These are phyloP conservation scores for Saccharomyces hybrid DNA, from an alignment of 1,139 yeast species.

Conservation along the genomic window DNA sequence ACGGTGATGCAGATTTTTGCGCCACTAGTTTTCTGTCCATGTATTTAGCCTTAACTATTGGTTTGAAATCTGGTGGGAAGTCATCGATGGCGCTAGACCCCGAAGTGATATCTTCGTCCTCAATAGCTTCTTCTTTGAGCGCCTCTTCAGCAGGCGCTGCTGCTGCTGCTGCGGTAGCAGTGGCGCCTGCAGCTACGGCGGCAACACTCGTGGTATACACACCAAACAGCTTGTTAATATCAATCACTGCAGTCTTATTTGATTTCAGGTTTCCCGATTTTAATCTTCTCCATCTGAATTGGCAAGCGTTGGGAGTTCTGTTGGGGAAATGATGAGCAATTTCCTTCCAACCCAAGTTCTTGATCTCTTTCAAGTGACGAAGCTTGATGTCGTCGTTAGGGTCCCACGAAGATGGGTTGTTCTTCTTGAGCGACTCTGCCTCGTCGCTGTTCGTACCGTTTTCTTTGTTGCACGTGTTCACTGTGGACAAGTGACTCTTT, in stretches of 20 bases:
- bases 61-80: not conserved
- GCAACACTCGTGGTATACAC: not conserved
- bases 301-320: slow-evolving; percentile 73
- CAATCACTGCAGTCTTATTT: slow-evolving; percentile 35
- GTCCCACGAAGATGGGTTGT: slow-evolving; percentile 65
- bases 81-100: not conserved
- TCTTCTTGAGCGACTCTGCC: not conserved
- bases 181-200: not conserved
- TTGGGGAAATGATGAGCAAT: slow-evolving; percentile 59
- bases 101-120: not conserved
- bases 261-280: slow-evolving; percentile 59
- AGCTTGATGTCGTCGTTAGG: slow-evolving; percentile 62
- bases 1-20: not conserved
- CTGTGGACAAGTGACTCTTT: not conserved
- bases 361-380: slow-evolving; percentile 63
- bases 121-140: not conserved
- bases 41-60: not conserved
- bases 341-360: slow-evolving; percentile 71
- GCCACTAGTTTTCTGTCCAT: not conserved
- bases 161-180: not conserved
- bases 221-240: slow-evolving; percentile 12
- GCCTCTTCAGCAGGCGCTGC: not conserved
- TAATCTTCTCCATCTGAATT: slow-evolving; percentile 68
- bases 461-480: not conserved
- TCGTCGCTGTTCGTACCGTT: not conserved